Base-by-base conservation (phyloP, 371 early-diverging fungal species). In the Nematocida ironsii region DNA sequence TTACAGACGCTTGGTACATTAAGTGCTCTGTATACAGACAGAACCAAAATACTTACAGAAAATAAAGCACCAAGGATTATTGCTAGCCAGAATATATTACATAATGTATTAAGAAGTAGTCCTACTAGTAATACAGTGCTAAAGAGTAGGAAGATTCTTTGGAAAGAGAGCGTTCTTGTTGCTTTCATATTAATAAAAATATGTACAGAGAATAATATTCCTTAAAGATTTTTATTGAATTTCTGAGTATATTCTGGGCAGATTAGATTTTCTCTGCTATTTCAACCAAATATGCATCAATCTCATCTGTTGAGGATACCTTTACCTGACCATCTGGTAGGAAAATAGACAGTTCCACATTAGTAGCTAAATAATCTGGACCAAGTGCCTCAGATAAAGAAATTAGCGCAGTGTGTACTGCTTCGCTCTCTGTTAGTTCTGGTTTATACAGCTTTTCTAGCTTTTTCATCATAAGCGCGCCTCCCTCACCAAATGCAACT, bases 321-420 rank as follows among this genome's bases (percentile, higher is more conserved):
- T 60, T 62, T 42, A 86, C 55, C 16, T 56, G 50, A 18, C 60
- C 72, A 39, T 74, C 60, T 16, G 56, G 27, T 16, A 20, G 80
- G 6, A 86, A 47, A 47, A 83, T 67, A 16, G 72, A 73, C 16
- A 86, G 73, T 48, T 85, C 85, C n/a, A 88, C 74, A 47, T 85
- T 84, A n/a, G 70, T 82, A 40, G 70, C 72, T 42, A 76, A 57
- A 54, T 84, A 85, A 60, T 88, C 87, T 7, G 67, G 27, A 16
- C 88, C 88, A 27, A 87, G 78, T 4, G 86, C 83, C 55, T 86
- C 82, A n/a, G 85, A 71, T 42, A 88, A 69, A 5, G 84, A 71
- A 16, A 71, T 72, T 7, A 85, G 70, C 11, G 83, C 86, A 3
- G 72, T n/a, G 50, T 85, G 78, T 39, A 84, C 39, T 2, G 80